Evolutionary conservation across 306 rosid genomes (phyloP).

Genomic region (Quercus wislizeni): DNA sequence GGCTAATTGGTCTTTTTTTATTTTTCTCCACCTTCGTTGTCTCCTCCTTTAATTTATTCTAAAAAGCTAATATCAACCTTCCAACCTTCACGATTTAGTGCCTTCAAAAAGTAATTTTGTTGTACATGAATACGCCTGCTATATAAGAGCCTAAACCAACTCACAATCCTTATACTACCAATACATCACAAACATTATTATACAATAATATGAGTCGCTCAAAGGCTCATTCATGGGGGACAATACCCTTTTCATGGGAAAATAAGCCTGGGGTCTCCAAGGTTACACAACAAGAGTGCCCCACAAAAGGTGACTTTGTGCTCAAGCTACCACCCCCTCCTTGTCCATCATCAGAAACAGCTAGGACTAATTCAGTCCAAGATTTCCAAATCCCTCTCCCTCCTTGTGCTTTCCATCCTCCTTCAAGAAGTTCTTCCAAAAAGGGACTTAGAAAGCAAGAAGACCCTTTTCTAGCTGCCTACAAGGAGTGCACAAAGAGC

Average conservation of each 20-base stretch:
- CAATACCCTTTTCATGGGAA: slow-evolving; percentile 81
- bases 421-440: slow-evolving; percentile 40
- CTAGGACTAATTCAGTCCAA: slow-evolving; percentile 4
- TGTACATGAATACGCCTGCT: background rate
- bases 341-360: slow-evolving; percentile 13
- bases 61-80: background rate
- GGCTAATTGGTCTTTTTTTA: slow-evolving; percentile 9
- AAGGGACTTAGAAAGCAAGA: slow-evolving; percentile 42
- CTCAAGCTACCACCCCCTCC: slow-evolving; percentile 64
- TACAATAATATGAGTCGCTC: slow-evolving; percentile 27
- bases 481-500: slow-evolving; percentile 60
- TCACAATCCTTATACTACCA: background rate
- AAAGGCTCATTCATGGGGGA: slow-evolving; percentile 18
- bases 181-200: background rate
- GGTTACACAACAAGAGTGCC: slow-evolving; percentile 20
- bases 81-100: slow-evolving; percentile 24
- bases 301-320: slow-evolving; percentile 14
- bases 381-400: slow-evolving; percentile 70
- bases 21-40: slow-evolving; percentile 4
- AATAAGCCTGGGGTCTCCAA: slow-evolving; percentile 62
- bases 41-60: background rate
- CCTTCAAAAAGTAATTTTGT: background rate
- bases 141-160: background rate
- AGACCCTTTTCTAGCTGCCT: slow-evolving; percentile 74
- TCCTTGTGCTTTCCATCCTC: slow-evolving; percentile 61